Evolutionary conservation across 805 yeast species (phyloP).

Genomic region (Candida maesae): DNA sequence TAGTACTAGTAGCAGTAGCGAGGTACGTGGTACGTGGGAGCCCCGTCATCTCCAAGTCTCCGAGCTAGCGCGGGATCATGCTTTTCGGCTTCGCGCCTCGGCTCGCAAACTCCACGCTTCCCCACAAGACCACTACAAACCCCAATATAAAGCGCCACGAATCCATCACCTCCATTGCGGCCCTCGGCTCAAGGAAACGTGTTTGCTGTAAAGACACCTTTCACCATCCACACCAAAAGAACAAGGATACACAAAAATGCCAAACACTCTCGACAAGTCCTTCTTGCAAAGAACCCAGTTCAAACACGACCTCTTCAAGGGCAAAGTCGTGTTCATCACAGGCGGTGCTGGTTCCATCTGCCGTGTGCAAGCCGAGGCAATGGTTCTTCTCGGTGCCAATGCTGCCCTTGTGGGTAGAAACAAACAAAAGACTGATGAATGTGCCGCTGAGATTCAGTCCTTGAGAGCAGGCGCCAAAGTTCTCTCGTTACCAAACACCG

Average conservation of each 20-base stretch:
- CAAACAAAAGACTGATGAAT: constrained; percentile 55
- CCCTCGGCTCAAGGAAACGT: no score
- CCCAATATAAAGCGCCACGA: no score
- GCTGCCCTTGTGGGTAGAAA: constrained; percentile 86
- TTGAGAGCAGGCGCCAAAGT: constrained; percentile 63
- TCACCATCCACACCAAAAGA: no score
- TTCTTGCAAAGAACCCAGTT: constrained; percentile 31
- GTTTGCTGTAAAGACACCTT: no score
- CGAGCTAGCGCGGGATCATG: no score
- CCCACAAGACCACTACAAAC: no score
- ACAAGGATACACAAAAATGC: constrained; percentile 5
- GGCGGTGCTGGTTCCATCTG: constrained; percentile 98
- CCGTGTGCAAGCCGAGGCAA: constrained; percentile 81
- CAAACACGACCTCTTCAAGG: constrained; percentile 68
- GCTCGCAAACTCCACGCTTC: background rate
- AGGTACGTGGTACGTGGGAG: no score
- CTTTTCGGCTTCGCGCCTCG: background rate
- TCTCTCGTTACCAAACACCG: constrained; percentile 66
- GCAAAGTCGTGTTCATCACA: constrained; percentile 85
- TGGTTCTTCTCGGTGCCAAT: constrained; percentile 79
- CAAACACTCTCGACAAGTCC: constrained; percentile 22
- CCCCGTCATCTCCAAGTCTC: no score
- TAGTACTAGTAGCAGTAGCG: no score
- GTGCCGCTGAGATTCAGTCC: constrained; percentile 60
- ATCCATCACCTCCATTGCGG: no score